Conservation (phyloP, 208 protist genomes). For the Wallacemonas collosoma region DNA sequence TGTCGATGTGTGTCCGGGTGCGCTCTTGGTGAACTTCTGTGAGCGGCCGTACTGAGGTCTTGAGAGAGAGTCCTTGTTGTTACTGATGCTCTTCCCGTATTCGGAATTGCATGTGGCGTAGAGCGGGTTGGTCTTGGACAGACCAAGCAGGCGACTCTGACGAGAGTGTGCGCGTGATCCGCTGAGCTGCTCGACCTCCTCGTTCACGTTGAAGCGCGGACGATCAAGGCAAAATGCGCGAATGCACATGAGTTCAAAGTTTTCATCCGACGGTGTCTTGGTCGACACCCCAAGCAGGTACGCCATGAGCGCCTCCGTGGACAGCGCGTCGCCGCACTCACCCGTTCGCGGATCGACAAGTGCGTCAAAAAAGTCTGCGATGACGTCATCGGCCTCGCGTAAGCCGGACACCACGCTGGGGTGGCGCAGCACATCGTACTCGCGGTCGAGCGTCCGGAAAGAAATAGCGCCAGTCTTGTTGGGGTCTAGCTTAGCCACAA, state of each 20-base stretch:
- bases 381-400: conserved; percentile 47
- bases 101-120: conserved; percentile 67
- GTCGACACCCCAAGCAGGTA: conserved; percentile 75
- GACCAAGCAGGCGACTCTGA: conserved; percentile 50
- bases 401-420: conserved; percentile 51
- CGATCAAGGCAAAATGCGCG: conserved; percentile 85
- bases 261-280: conserved; percentile 50
- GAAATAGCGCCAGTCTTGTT: conserved; percentile 46
- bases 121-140: conserved; percentile 59
- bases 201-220: conserved; percentile 40
- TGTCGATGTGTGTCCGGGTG: conserved; percentile 37
- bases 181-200: conserved; percentile 35
- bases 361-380: conserved; percentile 49
- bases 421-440: conserved; percentile 82
- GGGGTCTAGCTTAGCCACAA: conserved; percentile 63
- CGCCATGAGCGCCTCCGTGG: conserved; percentile 58
- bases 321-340: conserved; percentile 32
- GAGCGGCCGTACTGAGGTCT: conserved; percentile 45
- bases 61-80: conserved; percentile 21
- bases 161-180: conserved; percentile 43
- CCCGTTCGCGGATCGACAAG: conserved; percentile 33
- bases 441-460: conserved; percentile 35
- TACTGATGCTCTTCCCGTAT: conserved; percentile 60
- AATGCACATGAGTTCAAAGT: conserved; percentile 85
- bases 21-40: conserved; percentile 77